Base-by-base conservation (phyloP, 176 grass and related monocot species). In the Puccinellia tenuiflora region DNA sequence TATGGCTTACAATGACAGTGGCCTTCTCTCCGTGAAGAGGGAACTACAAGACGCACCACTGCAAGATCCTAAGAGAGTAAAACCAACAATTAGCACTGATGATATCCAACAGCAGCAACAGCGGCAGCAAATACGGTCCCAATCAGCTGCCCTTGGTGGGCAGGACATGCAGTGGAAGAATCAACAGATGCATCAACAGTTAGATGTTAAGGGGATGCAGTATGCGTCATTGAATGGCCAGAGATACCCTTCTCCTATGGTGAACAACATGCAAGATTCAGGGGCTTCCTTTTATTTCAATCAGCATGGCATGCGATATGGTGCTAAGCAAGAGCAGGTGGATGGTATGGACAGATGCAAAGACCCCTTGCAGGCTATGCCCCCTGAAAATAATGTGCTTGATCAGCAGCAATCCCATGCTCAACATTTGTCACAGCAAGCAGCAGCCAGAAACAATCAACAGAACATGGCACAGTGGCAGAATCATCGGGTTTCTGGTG, bases 131-230 rank as follows among this genome's bases (percentile, higher is more conserved):
- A 84, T 87, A 71, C 81, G 83, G 52, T 30, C 87, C 76, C 93
- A 88, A 73, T 68, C 85, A 79, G 79, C 66, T 46, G 73, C 84
- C 20, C 56, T 93, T 66, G 24, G 46, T 78, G 92, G 85, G 42
- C 79, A 78, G 60, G 92, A 92, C 65, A 83, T 92, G 85, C 93
- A 90, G 74, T 90, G 90, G 93, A 95, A 92, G 80, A 99, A 93
- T 85, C 90, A 76, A 74, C 88, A 88, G 18, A 47, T 90, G 63
- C 92, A 97, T 80, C 81, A 84, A 78, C 92, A 82, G 48, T 59
- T 89, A 87, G 86, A 94, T 79, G 73, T 75, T 22, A 94, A 95
- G 64, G 90, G 85, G 55, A 84, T 88, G 55, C 96, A 92, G 15
- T 94, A 92, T 87, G 21, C 88, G 85, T 39, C 89, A 80, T 83